Percentiles rank a stretch among this genome's conserved stretches.
These are phyloP conservation scores for Streptanthus diversifolius DNA, from an alignment of 345 rosid species.

Conservation along the genomic window DNA sequence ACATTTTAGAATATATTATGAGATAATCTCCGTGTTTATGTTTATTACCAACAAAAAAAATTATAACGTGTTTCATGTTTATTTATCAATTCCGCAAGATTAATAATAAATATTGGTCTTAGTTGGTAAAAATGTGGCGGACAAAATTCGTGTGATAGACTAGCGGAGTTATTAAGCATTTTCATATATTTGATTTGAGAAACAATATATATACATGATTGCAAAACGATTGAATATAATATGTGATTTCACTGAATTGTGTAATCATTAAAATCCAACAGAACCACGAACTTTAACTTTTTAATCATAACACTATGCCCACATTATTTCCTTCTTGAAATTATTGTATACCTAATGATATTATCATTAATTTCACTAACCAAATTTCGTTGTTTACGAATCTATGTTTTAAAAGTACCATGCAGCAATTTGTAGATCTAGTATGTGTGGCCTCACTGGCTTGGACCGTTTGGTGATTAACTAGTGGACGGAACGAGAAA, in stretches of 20 bases:
- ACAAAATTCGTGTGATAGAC: not conserved
- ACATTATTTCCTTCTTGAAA: not conserved
- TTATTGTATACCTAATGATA: not conserved
- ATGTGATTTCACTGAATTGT: not conserved
- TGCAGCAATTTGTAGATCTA: not conserved
- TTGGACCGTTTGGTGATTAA: not conserved
- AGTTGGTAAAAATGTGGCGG: not conserved
- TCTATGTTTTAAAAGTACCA: not conserved
- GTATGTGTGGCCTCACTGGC: not conserved
- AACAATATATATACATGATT: not conserved
- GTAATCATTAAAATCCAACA: not conserved
- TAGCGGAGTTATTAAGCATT: not conserved
- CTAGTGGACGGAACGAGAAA: constrained; percentile 16
- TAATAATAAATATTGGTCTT: not conserved
- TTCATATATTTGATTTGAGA: not conserved
- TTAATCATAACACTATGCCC: not conserved
- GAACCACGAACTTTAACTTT: not conserved
- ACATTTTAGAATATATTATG: not conserved
- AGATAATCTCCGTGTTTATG: too few species aligned
- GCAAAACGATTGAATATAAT: not conserved
- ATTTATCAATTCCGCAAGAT: not conserved
- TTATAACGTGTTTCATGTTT: not conserved
- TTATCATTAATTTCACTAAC: not conserved
- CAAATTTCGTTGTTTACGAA: not conserved
- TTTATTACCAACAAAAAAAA: not conserved